Evolutionary conservation across 2,329 filamentous ascomycete species (phyloP).

Genomic region (Dactylellina parvicollis): DNA sequence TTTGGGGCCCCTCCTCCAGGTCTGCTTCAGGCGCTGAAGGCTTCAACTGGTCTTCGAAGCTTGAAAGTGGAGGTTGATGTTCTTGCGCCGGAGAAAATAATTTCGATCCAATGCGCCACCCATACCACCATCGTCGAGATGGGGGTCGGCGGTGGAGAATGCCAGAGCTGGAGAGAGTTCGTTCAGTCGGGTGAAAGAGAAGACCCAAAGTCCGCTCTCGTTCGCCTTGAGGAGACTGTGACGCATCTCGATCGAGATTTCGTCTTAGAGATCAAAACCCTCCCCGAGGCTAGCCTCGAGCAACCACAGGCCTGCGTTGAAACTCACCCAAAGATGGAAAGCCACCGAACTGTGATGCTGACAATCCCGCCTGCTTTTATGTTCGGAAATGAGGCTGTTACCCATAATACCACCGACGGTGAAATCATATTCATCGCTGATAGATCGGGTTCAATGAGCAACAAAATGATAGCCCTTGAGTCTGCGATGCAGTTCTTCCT

Average conservation of each 20-base stretch:
- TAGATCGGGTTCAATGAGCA: constrained; percentile 62
- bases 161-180: constrained; percentile 50
- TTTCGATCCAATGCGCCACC: constrained; percentile 54
- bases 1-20: constrained; percentile 56
- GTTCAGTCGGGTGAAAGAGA: neutral
- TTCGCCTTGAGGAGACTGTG: constrained; percentile 12
- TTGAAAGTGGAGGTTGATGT: constrained; percentile 45
- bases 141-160: constrained; percentile 18
- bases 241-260: constrained; percentile 58
- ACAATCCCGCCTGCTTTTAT: constrained; percentile 56
- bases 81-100: constrained; percentile 23
- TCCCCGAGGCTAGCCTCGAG: constrained; percentile 20
- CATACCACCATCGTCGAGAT: constrained; percentile 55
- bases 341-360: constrained; percentile 58
- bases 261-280: constrained; percentile 57
- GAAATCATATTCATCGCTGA: constrained; percentile 57
- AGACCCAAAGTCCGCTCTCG: constrained; percentile 11
- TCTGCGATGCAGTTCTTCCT: constrained; percentile 69
- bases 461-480: constrained; percentile 65
- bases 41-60: constrained; percentile 26
- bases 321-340: constrained; percentile 55
- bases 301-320: constrained; percentile 57
- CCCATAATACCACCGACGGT: constrained; percentile 3
- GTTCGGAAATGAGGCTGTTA: neutral
- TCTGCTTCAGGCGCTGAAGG: constrained; percentile 24